Percentiles rank a stretch among this genome's conserved stretches.
Evolutionary conservation across 2,329 filamentous ascomycete genomes (phyloP).

Genomic region (Dryadomyces quercivorus): DNA sequence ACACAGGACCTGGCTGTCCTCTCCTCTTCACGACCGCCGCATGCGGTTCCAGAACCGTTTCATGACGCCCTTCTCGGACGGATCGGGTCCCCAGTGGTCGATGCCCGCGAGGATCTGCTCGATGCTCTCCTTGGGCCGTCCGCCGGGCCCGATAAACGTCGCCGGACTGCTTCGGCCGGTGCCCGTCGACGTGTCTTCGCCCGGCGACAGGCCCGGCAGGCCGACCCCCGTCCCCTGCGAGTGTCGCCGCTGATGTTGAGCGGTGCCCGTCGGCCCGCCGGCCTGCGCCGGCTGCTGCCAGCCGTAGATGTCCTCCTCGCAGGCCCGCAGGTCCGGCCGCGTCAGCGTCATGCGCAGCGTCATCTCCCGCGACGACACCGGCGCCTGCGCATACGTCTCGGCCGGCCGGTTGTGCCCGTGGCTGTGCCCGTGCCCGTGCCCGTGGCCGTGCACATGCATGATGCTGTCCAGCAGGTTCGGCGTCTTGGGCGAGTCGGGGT

Average conservation of each 20-base stretch:
- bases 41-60: slow-evolving; percentile 55
- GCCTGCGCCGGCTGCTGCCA: slow-evolving; percentile 36
- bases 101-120: slow-evolving; percentile 41
- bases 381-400: slow-evolving; percentile 32
- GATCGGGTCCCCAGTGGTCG: slow-evolving; percentile 34
- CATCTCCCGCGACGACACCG: slow-evolving; percentile 67
- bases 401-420: too few relatives aligned
- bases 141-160: slow-evolving; percentile 19
- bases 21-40: slow-evolving; percentile 24
- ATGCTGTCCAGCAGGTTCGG: slow-evolving; percentile 27
- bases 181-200: slow-evolving; percentile 12
- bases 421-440: slow-evolving; percentile 1
- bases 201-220: slow-evolving; percentile 11
- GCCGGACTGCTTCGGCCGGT: slow-evolving; percentile 10
- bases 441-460: neutral
- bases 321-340: slow-evolving; percentile 68
- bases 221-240: slow-evolving; percentile 14
- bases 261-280: too few relatives aligned
- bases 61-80: slow-evolving; percentile 41
- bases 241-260: neutral
- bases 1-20: too few relatives aligned
- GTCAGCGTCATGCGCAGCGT: slow-evolving; percentile 94
- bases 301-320: slow-evolving; percentile 60
- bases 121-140: slow-evolving; percentile 36
- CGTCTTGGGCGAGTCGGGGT: slow-evolving; percentile 48